Base-by-base conservation (phyloP, 2,329 filamentous ascomycete genomes). In the Colletotrichum gloeosporioides region DNA sequence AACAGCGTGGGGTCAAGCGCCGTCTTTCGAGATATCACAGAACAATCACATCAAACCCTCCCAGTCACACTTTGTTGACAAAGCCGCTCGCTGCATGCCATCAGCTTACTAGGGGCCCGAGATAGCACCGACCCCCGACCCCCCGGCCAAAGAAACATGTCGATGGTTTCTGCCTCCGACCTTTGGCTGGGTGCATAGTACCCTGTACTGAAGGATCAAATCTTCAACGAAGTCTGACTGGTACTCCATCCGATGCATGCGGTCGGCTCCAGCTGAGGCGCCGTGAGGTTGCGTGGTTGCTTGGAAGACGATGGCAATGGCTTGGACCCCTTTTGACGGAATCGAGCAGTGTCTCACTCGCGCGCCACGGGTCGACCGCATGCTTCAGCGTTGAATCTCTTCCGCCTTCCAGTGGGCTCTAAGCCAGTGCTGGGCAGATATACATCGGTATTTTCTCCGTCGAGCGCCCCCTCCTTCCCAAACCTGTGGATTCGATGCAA, bases 51-150 rank as follows among this genome's bases (percentile, higher is more conserved):
- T n/a, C 32, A 49, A 12, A 49, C 34, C 25, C 29, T 36, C 44
- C n/a, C 39, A n/a, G 44, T 39, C 39, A 32, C 13, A 29, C 12
- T 16, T 65, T 55, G 36, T 69, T 53, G 32, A 61, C n/a, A 55
- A 39, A 55, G 31, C 15, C 36, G 13, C 61, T 53, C 36, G 13
- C 62, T 55, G 9, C 53, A 36, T 32, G 68, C 6, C 27, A 62
- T 73, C 69, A 73, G 69, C 64, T 73, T 65, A 69, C 69, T 34
- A 32, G 64, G 57, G 32, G 55, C 32, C 32, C 57, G 44, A 68
- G 44, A 73, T 64, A 65, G 44, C 15, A 49, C 22, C 27, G 57
- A 29, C 36, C 16, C 34, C 62, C 63, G 13, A 27, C 62, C 18
- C 22, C n/a, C 8, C 6, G 18, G 25, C 63, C 44, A 27, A 31